Conservation (phyloP, 2,329 filamentous ascomycete genomes). For the Alternaria triticimaculans region DNA sequence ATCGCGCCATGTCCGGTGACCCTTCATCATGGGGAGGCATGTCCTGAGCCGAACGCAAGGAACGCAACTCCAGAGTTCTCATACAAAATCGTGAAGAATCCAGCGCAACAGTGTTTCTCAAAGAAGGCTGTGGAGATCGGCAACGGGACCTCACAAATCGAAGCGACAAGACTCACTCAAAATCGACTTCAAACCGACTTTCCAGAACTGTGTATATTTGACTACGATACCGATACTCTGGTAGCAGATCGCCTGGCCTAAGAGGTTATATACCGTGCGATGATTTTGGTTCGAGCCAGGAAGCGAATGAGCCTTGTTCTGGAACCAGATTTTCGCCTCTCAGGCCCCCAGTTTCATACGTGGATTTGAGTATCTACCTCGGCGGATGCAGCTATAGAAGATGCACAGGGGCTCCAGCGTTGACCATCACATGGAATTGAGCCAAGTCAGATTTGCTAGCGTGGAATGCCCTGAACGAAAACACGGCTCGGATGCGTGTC, state of each 20-base stretch:
- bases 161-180: neutral
- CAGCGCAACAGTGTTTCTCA: neutral
- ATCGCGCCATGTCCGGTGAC: neutral
- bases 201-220: constrained; percentile 7
- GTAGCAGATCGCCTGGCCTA: neutral
- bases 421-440: neutral
- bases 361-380: neutral
- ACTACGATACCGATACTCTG: constrained; percentile 4
- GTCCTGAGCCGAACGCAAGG: neutral
- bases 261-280: neutral
- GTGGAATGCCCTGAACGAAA: neutral
- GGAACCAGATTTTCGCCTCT: neutral
- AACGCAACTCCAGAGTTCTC: neutral
- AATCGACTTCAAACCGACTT: constrained; percentile 3
- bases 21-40: neutral
- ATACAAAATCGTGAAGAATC: neutral
- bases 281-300: neutral
- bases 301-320: neutral
- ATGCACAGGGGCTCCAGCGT: neutral
- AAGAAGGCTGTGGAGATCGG: neutral
- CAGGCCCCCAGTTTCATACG: neutral
- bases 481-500: neutral
- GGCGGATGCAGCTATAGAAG: neutral
- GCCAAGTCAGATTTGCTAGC: neutral
- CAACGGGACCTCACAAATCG: neutral